These are phyloP conservation scores for Arthrobotrys conoides DNA, from an alignment of 2,329 filamentous ascomycete species.

Conservation along the genomic window DNA sequence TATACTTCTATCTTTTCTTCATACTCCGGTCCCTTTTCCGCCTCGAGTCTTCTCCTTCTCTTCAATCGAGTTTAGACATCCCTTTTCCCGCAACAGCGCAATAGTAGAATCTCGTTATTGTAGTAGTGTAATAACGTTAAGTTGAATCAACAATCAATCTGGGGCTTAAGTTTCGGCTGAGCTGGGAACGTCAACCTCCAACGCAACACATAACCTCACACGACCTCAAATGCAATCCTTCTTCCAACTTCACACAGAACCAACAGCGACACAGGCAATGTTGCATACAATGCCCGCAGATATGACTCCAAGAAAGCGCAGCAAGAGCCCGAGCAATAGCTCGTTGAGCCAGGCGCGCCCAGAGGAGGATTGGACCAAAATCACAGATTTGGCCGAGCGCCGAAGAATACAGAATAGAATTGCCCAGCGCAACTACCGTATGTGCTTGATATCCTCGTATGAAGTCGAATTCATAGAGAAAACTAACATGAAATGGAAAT, in stretches of 20 bases:
- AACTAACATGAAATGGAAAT: constrained; percentile 31
- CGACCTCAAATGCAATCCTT: constrained; percentile 61
- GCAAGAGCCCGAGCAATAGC: constrained; percentile 61
- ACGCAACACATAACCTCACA: constrained; percentile 55
- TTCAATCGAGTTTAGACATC: constrained; percentile 30
- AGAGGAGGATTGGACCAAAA: constrained; percentile 81
- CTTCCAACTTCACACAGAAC: constrained; percentile 59
- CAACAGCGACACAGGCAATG: constrained; percentile 58
- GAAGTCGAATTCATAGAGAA: neutral
- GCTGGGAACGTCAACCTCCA: constrained; percentile 42
- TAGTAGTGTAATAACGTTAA: constrained; percentile 31
- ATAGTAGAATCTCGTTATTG: constrained; percentile 17
- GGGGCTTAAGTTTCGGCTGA: constrained; percentile 26
- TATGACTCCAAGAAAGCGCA: constrained; percentile 60
- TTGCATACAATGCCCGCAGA: constrained; percentile 60
- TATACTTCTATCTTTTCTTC: neutral
- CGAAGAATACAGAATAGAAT: constrained; percentile 79
- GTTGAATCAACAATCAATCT: neutral
- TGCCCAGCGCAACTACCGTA: constrained; percentile 79
- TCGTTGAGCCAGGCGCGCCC: constrained; percentile 66
- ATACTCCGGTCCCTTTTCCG: neutral
- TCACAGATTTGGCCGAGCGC: constrained; percentile 78
- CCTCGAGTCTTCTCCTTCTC: constrained; percentile 12
- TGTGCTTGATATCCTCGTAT: constrained; percentile 64
- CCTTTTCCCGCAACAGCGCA: constrained; percentile 1